These are phyloP conservation scores for Diaporthe sp. DNA, from an alignment of 2,329 filamentous ascomycete genomes.

Conservation along the genomic window DNA sequence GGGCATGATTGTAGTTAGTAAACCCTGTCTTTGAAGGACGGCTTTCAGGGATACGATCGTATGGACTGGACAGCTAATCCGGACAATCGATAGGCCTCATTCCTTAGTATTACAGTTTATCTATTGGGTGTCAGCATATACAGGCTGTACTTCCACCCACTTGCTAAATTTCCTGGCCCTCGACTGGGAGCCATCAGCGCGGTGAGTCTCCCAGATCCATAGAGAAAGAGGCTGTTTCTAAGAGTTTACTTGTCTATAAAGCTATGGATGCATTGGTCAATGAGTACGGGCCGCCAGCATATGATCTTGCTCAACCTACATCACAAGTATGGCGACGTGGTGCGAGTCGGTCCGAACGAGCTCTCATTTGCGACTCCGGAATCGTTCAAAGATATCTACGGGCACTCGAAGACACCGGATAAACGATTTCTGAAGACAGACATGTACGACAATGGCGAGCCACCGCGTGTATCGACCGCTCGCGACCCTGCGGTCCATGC, in stretches of 20 bases:
- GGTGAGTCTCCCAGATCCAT: neutral
- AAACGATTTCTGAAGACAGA: slow-evolving; percentile 42
- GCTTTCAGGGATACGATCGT: neutral
- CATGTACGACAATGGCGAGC: slow-evolving; percentile 45
- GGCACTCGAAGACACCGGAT: slow-evolving; percentile 40
- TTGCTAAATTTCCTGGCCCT: slow-evolving; percentile 16
- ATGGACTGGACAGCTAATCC: neutral
- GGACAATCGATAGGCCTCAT: neutral
- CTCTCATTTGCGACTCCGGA: slow-evolving; percentile 51
- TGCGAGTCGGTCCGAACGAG: slow-evolving; percentile 52
- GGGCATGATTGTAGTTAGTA: neutral
- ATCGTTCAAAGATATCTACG: slow-evolving; percentile 54
- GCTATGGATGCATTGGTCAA: neutral
- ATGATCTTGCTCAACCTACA: neutral
- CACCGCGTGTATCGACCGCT: slow-evolving; percentile 39
- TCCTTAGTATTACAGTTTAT: neutral
- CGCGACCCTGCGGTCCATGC: slow-evolving; percentile 39
- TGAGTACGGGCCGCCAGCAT: neutral
- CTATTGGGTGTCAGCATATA: slow-evolving; percentile 1
- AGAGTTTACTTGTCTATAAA: neutral
- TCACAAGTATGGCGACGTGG: slow-evolving; percentile 35
- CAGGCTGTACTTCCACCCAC: slow-evolving; percentile 20
- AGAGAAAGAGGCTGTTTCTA: neutral
- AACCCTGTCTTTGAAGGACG: neutral
- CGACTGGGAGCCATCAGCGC: slow-evolving; percentile 9